Conservation (phyloP, 495 filamentous ascomycete species). For the Diplogelasinospora grovesii region DNA sequence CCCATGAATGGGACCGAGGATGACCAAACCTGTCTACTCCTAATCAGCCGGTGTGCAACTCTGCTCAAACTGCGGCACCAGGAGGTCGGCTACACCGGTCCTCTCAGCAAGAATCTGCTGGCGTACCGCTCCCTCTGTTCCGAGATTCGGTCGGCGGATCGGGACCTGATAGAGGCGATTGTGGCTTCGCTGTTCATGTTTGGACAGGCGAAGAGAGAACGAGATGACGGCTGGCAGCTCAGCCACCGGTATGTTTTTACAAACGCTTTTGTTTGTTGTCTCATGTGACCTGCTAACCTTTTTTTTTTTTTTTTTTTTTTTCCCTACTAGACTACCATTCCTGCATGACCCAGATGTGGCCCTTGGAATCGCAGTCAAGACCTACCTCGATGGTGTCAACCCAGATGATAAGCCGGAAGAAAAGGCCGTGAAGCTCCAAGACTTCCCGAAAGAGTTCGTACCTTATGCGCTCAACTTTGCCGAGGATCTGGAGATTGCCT, state of each 20-base stretch:
- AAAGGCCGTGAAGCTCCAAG: conserved; percentile 50
- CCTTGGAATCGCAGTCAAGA: conserved; percentile 84
- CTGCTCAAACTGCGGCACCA: conserved; percentile 76
- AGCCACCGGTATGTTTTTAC: conserved; percentile 56
- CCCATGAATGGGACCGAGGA: conserved; percentile 44
- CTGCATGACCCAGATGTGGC: conserved; percentile 75
- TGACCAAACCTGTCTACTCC: conserved; percentile 62
- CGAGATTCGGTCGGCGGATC: conserved; percentile 66
- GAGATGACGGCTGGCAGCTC: conserved; percentile 63
- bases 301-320: no score
- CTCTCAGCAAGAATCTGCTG: conserved; percentile 81
- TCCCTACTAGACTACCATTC: conserved; percentile 79
- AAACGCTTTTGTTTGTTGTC: neutral
- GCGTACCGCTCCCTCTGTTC: conserved; percentile 79
- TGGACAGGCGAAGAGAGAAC: conserved; percentile 65
- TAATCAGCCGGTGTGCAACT: conserved; percentile 79
- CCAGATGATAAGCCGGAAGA: conserved; percentile 54
- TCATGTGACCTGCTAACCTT: conserved; percentile 26
- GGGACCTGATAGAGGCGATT: conserved; percentile 78
- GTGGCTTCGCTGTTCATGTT: conserved; percentile 72
- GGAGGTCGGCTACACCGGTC: conserved; percentile 86
- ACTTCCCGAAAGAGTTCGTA: conserved; percentile 59
- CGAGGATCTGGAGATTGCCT: conserved; percentile 72
- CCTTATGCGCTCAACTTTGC: conserved; percentile 68
- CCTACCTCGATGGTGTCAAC: conserved; percentile 78